Evolutionary conservation across 2,329 filamentous ascomycete species (phyloP).

Genomic region (Alternaria sp.): DNA sequence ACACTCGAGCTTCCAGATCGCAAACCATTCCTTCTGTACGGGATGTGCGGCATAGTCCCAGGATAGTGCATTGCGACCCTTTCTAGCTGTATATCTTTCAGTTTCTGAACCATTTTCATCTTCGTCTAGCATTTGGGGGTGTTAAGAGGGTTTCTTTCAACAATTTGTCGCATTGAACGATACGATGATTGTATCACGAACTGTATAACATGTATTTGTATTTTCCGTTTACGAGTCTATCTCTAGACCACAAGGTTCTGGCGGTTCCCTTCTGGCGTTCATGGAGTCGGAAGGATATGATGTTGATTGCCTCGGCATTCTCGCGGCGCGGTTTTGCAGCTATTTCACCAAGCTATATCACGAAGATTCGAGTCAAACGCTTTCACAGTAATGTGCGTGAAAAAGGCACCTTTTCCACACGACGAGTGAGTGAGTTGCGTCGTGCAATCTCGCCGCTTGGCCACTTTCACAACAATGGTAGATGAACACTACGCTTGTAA

Average conservation of each 20-base stretch:
- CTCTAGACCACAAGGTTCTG: background rate
- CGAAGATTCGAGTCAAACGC: background rate
- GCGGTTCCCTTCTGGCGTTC: background rate
- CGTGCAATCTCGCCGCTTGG: background rate
- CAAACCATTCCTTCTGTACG: background rate
- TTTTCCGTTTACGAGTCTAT: background rate
- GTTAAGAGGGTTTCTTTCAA: background rate
- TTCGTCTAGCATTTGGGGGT: background rate
- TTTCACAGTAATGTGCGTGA: background rate
- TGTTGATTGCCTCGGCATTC: background rate
- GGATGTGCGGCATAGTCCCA: conserved; percentile 7
- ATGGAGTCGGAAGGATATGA: background rate
- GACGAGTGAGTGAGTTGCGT: background rate
- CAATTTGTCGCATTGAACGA: background rate
- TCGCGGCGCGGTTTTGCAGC: background rate
- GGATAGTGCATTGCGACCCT: background rate
- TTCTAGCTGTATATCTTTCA: background rate
- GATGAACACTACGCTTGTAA: background rate
- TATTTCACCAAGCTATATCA: background rate
- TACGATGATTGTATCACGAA: background rate
- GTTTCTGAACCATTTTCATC: background rate
- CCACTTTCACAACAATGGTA: background rate
- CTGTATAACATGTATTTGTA: background rate
- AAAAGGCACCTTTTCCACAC: background rate
- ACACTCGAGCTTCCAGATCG: background rate